Evolutionary conservation across 805 yeast genomes (phyloP), one percentile per base, ranked within the genome.

Genomic region (Ogataea kodamae): DNA sequence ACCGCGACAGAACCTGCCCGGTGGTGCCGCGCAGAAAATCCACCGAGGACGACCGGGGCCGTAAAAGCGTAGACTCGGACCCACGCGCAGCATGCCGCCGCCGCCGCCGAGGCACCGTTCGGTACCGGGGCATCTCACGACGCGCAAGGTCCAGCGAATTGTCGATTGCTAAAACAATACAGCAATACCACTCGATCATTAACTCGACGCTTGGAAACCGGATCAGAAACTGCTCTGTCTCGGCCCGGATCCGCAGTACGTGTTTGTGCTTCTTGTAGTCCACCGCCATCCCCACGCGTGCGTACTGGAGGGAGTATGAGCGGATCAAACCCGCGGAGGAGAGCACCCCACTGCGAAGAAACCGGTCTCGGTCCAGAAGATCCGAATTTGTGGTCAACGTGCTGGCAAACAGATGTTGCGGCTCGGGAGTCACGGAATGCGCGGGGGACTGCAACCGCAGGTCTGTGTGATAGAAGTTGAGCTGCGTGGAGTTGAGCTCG

Each of bases 401-500:
- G 6, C 32, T 30, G n/a, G 37, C 37, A 25, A 42, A 39, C 13
- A 9, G 9, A n/a, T 9, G 6, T 3, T 9, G 23, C 6, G 19
- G 6, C 8, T 4, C 27, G 32, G 11, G 18, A n/a, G 22, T 14
- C 8, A 10, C 17, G 24, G 22, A 18, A 42, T 28, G 48, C 21
- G 30, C 11, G 17, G 36, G 25, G 24, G 22, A 18, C 42, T 28
- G 48, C 21, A 28, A 9, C 18, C 34, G 25, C 17, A 22, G 13
- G n/a, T 53, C 73, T 9, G 67, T 63, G 11, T 58, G 49, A 55
- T 82, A 84, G 35, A 89, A 63, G 56, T 83, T 83, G 21, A 89
- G 62, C 60, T 86, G 95, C 2, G 97, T 89, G 12, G 90, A 84
- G 64, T 89, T 87, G 31, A 89, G 64, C 50, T 83, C 94, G 57